Evolutionary conservation across 2,329 filamentous ascomycete species (phyloP).

Genomic region (Tolypocladium cylindrosporum): DNA sequence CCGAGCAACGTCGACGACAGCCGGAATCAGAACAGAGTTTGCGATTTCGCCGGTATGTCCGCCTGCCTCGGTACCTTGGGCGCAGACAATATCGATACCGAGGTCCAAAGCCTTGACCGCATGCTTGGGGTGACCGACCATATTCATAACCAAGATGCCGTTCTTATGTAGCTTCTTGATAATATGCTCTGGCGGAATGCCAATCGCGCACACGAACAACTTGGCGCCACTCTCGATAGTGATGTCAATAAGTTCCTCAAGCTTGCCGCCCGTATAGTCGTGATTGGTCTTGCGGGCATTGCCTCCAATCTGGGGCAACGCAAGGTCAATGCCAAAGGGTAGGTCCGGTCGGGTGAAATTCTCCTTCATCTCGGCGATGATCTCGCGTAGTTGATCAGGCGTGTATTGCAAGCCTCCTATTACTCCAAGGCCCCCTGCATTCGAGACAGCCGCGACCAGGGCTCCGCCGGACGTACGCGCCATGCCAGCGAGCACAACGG

Average conservation of each 20-base stretch:
- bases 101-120: constrained; percentile 78
- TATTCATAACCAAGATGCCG: constrained; percentile 87
- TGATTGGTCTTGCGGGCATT: constrained; percentile 83
- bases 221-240: constrained; percentile 74
- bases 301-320: constrained; percentile 80
- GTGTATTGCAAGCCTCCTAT: constrained; percentile 65
- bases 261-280: constrained; percentile 84
- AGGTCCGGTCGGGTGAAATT: constrained; percentile 56
- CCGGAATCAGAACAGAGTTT: constrained; percentile 76
- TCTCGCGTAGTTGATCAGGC: constrained; percentile 62
- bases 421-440: constrained; percentile 75
- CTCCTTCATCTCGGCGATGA: constrained; percentile 78
- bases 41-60: constrained; percentile 87
- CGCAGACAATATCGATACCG: constrained; percentile 84
- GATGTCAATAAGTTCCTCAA: constrained; percentile 84
- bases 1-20: constrained; percentile 73
- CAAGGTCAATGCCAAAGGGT: constrained; percentile 86
- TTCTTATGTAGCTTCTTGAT: constrained; percentile 69
- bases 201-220: constrained; percentile 81
- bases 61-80: constrained; percentile 87
- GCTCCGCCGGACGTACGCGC: constrained; percentile 69
- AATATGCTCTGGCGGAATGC: constrained; percentile 65
- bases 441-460: constrained; percentile 82
- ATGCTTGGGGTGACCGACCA: constrained; percentile 90
- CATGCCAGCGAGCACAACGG: constrained; percentile 90